Evolutionary conservation across 371 early-diverging fungal species (phyloP), one percentile per base, ranked within the genome.

Genomic region (Chytridiales sp.): DNA sequence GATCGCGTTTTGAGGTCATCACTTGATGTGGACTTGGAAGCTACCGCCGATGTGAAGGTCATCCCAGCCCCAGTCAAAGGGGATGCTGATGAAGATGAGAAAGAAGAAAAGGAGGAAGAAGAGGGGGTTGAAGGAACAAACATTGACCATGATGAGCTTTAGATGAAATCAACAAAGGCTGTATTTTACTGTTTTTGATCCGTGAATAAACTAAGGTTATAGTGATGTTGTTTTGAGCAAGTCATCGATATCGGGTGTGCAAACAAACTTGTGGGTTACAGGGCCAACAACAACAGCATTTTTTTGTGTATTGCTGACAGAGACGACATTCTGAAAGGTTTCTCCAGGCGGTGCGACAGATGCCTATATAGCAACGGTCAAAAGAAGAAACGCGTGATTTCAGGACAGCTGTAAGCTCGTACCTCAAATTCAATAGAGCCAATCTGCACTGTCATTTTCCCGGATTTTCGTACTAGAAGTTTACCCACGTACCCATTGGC

Each of bases 1-100:
- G 92, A 92, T 60, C 78, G 68, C 40, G 78, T 89, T 52, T 63
- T 92, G 29, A 78, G 92, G 50, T 70, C 71, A 32, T 77, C 75
- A 26, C 69, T 92, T 31, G 87, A 85, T 31, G 85, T 86, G 1
- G 73, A 77, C 47, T 38, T 64, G 29, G 64, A 64, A 4, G 72
- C 70, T 9, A 69, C 74, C 57, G 79, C 83, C 17, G 56, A 73
- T n/a, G 67, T 73, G 35, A 73, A 81, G 39, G 73, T 76, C 4
- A 65, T 63, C 29, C 44, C 31, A 8, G 64, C 64, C 5, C 26
- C 9, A 32, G 58, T 57, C 41, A 41, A 43, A 40, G 21, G 13
- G 38, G 49, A 48, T 21, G 36, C 17, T 5, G 49, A 48, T 19
- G 40, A 50, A 1, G 64, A 57, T 17, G 34, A 3, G 4, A 31